phyloP scores from a whole-genome alignment of 2,329 filamentous ascomycete genomes.

The Ceratocystis ficicola region DNA sequence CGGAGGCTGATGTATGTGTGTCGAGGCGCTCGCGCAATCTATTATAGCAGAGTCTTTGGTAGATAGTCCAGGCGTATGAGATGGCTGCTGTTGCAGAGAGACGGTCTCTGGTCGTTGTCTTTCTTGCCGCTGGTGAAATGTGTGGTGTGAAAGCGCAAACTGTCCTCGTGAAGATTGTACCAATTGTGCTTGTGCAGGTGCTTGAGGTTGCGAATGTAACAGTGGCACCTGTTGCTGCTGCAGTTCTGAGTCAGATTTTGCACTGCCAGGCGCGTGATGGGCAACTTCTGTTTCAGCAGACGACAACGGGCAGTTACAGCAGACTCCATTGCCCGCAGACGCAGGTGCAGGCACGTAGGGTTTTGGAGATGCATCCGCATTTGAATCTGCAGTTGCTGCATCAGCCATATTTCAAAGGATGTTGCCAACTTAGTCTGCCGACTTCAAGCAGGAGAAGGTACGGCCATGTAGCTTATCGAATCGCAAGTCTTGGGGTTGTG shows the following conservation, averaged over 20 bases:
- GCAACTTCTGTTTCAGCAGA: neutral
- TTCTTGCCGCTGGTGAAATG: neutral
- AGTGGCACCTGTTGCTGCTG: neutral
- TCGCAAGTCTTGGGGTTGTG: neutral
- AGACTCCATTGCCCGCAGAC: neutral
- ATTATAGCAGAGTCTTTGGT: conserved; percentile 8
- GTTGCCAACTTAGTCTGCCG: neutral
- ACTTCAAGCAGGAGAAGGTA: conserved; percentile 6
- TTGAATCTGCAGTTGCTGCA: conserved; percentile 11
- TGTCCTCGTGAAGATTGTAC: neutral
- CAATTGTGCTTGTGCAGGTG: neutral
- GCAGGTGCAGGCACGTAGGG: neutral
- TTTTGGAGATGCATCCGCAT: neutral
- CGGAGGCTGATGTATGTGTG: neutral
- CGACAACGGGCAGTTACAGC: neutral
- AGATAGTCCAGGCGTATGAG: neutral
- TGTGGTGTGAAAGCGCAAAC: neutral
- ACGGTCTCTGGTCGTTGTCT: neutral
- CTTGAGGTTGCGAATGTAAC: neutral
- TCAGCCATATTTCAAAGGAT: conserved; percentile 4
- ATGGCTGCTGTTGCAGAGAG: neutral
- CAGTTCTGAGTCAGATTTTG: neutral
- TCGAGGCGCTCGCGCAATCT: conserved; percentile 9
- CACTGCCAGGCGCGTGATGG: neutral
- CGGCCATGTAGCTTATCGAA: conserved; percentile 7